Conservation (phyloP, 2,329 filamentous ascomycete genomes). For the Aspergillus thermomutatus region DNA sequence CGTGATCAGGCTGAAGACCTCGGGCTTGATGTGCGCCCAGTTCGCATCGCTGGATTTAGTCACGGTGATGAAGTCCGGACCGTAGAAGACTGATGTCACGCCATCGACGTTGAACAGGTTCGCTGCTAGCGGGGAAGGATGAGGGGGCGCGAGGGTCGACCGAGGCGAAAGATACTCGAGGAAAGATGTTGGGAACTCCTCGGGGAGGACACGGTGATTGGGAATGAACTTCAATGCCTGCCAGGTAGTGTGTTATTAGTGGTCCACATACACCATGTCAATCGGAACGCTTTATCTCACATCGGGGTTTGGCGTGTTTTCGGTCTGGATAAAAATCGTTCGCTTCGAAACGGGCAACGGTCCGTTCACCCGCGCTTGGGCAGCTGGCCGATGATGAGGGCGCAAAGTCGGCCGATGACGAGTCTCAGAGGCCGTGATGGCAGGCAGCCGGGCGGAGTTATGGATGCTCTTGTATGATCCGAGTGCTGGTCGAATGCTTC, state of each 20-base stretch:
- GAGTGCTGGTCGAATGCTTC: conserved; percentile 25
- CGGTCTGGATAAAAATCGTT: conserved; percentile 97
- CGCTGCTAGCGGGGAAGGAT: conserved; percentile 87
- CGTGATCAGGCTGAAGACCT: conserved; percentile 92
- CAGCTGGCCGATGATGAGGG: conserved; percentile 38
- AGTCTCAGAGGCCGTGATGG: conserved; percentile 47
- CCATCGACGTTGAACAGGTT: conserved; percentile 91
- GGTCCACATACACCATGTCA: background rate
- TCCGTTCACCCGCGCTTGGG: conserved; percentile 36
- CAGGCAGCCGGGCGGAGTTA: conserved; percentile 43
- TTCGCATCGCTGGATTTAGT: conserved; percentile 84
- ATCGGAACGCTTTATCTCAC: conserved; percentile 41
- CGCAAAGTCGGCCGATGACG: conserved; percentile 46
- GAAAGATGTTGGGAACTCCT: conserved; percentile 68
- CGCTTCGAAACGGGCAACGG: conserved; percentile 50
- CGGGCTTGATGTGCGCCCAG: conserved; percentile 93
- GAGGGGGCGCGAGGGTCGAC: conserved; percentile 79
- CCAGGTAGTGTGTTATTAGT: background rate
- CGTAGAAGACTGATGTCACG: conserved; percentile 92
- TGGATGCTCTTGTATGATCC: conserved; percentile 39
- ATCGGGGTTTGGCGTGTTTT: conserved; percentile 90
- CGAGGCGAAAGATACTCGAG: conserved; percentile 90
- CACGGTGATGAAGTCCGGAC: conserved; percentile 92
- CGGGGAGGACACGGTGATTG: conserved; percentile 79
- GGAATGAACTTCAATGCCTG: conserved; percentile 87